Base-by-base conservation (phyloP, 2,329 filamentous ascomycete species). In the Metarhizium rileyi region DNA sequence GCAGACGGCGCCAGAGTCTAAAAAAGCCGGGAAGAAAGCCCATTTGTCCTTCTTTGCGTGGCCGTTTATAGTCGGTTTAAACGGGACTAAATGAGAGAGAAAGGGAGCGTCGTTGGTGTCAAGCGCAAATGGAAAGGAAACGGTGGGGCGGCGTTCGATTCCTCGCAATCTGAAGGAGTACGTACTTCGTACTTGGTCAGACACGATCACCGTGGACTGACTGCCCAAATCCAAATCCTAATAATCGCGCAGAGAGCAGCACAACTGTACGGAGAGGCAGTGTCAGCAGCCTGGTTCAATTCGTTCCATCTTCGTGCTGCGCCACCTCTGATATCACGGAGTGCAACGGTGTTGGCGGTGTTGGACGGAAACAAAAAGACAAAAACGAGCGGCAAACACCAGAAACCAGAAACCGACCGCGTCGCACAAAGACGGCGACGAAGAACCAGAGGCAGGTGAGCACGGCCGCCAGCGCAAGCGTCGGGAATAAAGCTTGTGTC, bases 401-500 rank as follows among this genome's bases (percentile, higher is more conserved):
- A 33, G 5, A 33, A 33, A 33, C 30, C 30, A 14, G 10, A 33
- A 33, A 33, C 30, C 12, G 30, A 12, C 30, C 30, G 30, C 30
- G 30, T 33, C 30, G 30, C 30, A 33, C 30, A 14, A n/a, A 33
- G 2, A 33, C 8, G 30, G 5, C 30, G 8, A 33, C 12, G 12
- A 33, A 36, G 9, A 36, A n/a, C 33, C 16, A 36, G 33, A 12
- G 16, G 9, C 9, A 36, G 33, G 28, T 38, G 7, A 42, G 9
- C 10, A 23, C 22, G 38, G 8, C 38, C 38, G 22, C 20, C 12
- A 12, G 4, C 7, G 6, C 36, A 42, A 42, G 8, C 38, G 27
- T 27, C 49, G 49, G 49, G 41, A 51, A 51, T 48, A 48, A 51
- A 40, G n/a, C 40, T 51, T 45, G 30, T 40, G 40, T 28, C 49